These are phyloP conservation scores for Aphanoascus verrucosus DNA, from an alignment of 2,329 filamentous ascomycete species.

Conservation along the genomic window DNA sequence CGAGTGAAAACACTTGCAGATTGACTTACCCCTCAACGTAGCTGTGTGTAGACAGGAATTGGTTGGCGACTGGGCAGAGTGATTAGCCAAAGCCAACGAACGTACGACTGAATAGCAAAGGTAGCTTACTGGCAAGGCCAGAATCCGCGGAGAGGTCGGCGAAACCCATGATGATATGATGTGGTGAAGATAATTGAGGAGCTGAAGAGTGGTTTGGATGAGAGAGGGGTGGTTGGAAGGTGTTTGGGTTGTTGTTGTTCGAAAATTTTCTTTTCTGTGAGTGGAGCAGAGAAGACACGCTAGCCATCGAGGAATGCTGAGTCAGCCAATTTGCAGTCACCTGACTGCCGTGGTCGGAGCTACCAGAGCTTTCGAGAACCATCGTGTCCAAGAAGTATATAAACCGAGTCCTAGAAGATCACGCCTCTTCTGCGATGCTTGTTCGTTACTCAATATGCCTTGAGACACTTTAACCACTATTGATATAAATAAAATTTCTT, in stretches of 20 bases:
- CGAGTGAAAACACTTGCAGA: constrained; percentile 19
- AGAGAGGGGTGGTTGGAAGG: constrained; percentile 15
- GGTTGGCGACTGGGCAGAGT: constrained; percentile 34
- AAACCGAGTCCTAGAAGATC: neutral
- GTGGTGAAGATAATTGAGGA: constrained; percentile 18
- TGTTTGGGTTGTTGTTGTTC: constrained; percentile 6
- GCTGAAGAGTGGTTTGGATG: constrained; percentile 17
- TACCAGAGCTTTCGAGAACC: constrained; percentile 11
- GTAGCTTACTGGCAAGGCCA: constrained; percentile 48
- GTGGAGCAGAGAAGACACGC: neutral
- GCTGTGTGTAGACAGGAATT: constrained; percentile 50
- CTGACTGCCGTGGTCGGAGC: constrained; percentile 1
- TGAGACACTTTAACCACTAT: neutral
- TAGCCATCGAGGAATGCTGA: neutral
- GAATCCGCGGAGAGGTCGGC: constrained; percentile 53
- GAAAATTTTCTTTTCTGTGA: constrained; percentile 5
- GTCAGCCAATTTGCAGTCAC: constrained; percentile 7
- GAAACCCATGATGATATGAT: constrained; percentile 50
- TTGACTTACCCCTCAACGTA: constrained; percentile 70
- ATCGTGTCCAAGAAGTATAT: constrained; percentile 1
- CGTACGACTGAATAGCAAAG: constrained; percentile 19
- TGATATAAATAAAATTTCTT: neutral
- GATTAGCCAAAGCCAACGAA: constrained; percentile 17
- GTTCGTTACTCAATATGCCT: neutral
- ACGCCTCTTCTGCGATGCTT: neutral